phyloP scores from a whole-genome alignment of 1,139 yeast genomes.

The Yamadazyma triangularis region DNA sequence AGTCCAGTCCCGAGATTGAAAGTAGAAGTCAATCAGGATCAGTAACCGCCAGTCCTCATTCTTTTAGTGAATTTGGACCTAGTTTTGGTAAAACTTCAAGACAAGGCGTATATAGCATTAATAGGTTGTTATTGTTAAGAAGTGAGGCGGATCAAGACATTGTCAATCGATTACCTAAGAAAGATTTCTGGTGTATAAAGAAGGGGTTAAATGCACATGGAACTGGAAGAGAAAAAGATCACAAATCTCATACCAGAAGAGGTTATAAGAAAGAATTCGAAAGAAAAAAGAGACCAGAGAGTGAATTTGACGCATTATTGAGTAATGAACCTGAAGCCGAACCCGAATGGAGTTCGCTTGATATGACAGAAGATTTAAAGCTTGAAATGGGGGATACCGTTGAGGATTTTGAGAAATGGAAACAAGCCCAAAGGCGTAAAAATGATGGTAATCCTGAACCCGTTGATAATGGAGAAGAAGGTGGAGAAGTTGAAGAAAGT shows the following conservation, averaged over 20 bases:
- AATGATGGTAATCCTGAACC: constrained; percentile 27
- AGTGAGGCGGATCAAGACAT: constrained; percentile 31
- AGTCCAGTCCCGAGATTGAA: constrained; percentile 37
- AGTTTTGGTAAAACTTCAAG: constrained; percentile 9
- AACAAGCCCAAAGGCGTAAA: constrained; percentile 34
- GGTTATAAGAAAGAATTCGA: constrained; percentile 6
- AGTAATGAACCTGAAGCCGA: constrained; percentile 43
- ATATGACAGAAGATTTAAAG: constrained; percentile 26
- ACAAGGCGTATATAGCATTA: constrained; percentile 32
- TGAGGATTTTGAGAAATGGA: constrained; percentile 72
- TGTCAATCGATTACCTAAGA: constrained; percentile 33
- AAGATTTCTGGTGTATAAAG: constrained; percentile 36
- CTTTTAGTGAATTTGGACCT: constrained; percentile 9
- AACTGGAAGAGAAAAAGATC: too few species aligned
- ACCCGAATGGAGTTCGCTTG: constrained; percentile 53
- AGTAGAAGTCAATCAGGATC: constrained; percentile 8
- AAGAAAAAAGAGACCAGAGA: constrained; percentile 10
- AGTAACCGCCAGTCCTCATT: constrained; percentile 14
- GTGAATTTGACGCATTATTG: constrained; percentile 18
- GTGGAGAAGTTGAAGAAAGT: too few species aligned
- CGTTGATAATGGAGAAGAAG: too few species aligned
- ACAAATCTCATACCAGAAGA: constrained; percentile 2
- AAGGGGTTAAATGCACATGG: too few species aligned
- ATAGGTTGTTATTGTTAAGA: constrained; percentile 29
- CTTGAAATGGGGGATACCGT: constrained; percentile 55